Conservation (phyloP, 768 basidiomycete species). For the Amanita thiersii region DNA sequence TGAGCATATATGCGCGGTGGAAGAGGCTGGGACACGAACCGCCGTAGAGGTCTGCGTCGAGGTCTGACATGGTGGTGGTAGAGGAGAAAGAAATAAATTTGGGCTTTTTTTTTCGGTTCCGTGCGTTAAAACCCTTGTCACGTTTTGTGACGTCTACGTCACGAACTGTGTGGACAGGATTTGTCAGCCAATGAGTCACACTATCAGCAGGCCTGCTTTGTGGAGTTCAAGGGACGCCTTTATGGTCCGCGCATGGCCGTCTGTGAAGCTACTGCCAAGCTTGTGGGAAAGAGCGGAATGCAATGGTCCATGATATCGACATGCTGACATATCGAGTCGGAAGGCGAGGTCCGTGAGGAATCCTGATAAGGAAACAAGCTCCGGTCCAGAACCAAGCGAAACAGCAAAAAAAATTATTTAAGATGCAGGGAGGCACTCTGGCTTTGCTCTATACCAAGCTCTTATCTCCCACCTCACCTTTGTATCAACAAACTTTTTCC, state of each 20-base stretch:
- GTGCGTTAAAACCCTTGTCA: conserved; percentile 6
- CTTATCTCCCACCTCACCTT: not conserved
- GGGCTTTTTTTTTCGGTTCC: conserved; percentile 4
- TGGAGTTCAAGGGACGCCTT: too few relatives aligned
- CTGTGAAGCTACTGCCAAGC: too few relatives aligned
- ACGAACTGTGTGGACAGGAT: conserved; percentile 8
- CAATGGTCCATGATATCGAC: too few relatives aligned
- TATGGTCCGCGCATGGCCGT: too few relatives aligned
- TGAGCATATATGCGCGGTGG: not conserved
- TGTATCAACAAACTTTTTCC: not conserved
- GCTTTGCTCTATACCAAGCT: too few relatives aligned
- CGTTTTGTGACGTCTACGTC: not conserved
- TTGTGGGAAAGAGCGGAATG: too few relatives aligned
- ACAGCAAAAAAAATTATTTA: not conserved
- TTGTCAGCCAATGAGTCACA: too few relatives aligned
- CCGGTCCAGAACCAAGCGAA: not conserved
- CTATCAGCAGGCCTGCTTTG: not conserved
- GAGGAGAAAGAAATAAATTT: conserved; percentile 18
- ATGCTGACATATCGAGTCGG: too few relatives aligned
- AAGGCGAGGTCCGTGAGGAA: not conserved
- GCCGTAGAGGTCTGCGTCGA: conserved; percentile 86
- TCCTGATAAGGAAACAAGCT: not conserved
- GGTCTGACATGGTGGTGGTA: conserved; percentile 60
- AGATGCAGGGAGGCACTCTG: not conserved
- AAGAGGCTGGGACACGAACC: conserved; percentile 37